These are phyloP conservation scores for Inga laurina DNA, from an alignment of 306 rosid genomes.

Conservation along the genomic window DNA sequence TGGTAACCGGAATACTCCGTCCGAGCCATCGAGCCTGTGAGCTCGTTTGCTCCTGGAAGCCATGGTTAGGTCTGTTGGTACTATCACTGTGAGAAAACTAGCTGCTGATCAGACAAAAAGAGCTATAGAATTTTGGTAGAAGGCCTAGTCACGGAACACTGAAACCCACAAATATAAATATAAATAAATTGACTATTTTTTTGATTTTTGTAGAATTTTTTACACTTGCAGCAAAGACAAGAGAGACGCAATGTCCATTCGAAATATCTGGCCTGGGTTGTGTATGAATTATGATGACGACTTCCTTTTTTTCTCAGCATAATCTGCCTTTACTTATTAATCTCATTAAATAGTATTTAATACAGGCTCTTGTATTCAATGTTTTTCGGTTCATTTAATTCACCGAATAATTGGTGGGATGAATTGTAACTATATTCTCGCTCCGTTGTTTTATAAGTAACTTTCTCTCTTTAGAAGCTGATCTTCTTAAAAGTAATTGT, in stretches of 20 bases:
- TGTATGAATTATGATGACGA: not conserved
- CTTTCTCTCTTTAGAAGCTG: no score
- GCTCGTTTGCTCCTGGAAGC: not conserved
- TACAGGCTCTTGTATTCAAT: not conserved
- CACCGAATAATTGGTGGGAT: not conserved
- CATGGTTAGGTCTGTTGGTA: not conserved
- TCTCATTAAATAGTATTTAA: not conserved
- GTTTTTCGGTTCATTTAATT: not conserved
- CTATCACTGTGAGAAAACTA: not conserved
- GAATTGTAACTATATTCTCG: not conserved
- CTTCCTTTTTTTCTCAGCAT: not conserved
- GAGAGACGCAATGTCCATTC: not conserved
- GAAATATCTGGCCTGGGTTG: not conserved
- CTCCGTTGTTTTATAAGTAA: no score
- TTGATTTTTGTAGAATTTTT: not conserved
- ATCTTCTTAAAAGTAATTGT: no score
- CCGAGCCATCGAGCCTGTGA: not conserved
- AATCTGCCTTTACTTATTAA: not conserved
- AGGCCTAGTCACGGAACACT: not conserved
- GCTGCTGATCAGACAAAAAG: not conserved
- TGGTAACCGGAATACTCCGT: slow-evolving; percentile 2
- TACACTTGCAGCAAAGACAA: not conserved
- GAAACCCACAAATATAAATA: not conserved
- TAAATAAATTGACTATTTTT: no score
- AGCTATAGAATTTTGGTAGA: not conserved